Percentiles rank a stretch among this genome's conserved stretches.
Evolutionary conservation across 2,329 filamentous ascomycete species (phyloP).

Genomic region (Monosporascus sp.): DNA sequence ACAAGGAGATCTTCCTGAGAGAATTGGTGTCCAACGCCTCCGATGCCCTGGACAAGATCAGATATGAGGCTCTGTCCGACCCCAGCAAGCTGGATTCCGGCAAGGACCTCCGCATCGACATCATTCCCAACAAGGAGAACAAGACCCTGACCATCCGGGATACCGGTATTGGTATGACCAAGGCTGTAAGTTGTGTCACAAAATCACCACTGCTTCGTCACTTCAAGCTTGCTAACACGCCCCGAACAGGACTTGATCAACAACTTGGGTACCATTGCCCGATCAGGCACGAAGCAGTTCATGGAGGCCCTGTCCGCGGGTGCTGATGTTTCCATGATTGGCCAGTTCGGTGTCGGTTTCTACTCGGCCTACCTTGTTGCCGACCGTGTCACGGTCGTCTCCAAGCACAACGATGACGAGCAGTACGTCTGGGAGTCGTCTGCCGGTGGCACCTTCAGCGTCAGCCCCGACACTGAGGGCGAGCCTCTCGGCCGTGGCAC

Average conservation of each 20-base stretch:
- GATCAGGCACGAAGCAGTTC: conserved; percentile 99
- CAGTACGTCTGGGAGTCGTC: conserved; percentile 99
- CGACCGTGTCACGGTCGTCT: conserved; percentile 90
- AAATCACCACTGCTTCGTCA: neutral
- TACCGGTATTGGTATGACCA: conserved; percentile 99
- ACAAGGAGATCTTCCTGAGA: conserved; percentile 99
- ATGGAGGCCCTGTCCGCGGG: conserved; percentile 99
- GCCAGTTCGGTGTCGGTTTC: conserved; percentile 99
- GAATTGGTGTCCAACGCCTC: conserved; percentile 98
- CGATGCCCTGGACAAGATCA: conserved; percentile 99
- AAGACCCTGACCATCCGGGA: conserved; percentile 98
- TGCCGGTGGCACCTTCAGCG: conserved; percentile 95
- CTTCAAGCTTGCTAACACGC: conserved; percentile 30
- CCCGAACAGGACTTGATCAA: conserved; percentile 84
- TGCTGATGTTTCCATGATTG: conserved; percentile 99
- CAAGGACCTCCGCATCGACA: conserved; percentile 98
- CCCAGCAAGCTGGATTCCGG: conserved; percentile 92
- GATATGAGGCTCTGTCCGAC: conserved; percentile 97
- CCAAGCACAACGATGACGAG: conserved; percentile 99
- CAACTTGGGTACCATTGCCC: conserved; percentile 99
- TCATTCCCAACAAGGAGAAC: conserved; percentile 94
- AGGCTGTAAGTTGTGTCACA: conserved; percentile 68
- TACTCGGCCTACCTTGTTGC: conserved; percentile 99
- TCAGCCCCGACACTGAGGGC: conserved; percentile 83
- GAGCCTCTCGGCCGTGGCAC: conserved; percentile 89